A percentile compares a stretch with the other conserved stretches of the same genome.
phyloP scores from a whole-genome alignment of 2,329 filamentous ascomycete genomes.

The Diaporthe sp. region DNA sequence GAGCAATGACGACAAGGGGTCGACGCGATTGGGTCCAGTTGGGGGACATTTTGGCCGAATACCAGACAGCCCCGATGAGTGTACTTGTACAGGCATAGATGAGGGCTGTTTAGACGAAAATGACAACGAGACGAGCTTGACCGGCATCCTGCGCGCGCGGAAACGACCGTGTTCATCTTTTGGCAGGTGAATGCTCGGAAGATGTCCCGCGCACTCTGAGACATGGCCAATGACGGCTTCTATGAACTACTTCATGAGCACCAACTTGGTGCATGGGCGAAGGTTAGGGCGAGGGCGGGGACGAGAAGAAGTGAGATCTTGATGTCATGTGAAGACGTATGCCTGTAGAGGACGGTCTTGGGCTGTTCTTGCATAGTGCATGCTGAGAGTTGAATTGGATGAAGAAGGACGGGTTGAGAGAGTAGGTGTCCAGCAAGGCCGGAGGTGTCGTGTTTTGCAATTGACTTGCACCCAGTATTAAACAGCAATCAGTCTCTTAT shows the following conservation, averaged over 20 bases:
- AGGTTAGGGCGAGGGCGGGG: not conserved
- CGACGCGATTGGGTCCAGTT: not conserved
- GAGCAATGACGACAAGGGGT: not conserved
- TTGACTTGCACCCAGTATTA: no score
- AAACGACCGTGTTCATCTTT: not conserved
- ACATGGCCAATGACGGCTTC: not conserved
- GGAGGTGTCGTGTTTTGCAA: not conserved
- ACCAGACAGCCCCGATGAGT: conserved; percentile 2
- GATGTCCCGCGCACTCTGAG: not conserved
- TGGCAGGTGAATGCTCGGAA: not conserved
- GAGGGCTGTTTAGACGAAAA: conserved; percentile 32
- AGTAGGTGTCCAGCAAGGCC: not conserved
- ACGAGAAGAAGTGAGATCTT: not conserved
- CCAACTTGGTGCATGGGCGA: not conserved
- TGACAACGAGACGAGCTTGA: conserved; percentile 26
- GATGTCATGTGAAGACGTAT: not conserved
- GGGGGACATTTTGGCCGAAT: not conserved
- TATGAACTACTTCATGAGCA: not conserved
- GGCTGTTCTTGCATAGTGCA: not conserved
- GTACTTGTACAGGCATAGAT: conserved; percentile 34
- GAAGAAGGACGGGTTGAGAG: not conserved
- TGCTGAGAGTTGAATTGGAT: not conserved
- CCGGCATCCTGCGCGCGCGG: not conserved
- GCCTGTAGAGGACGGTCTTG: not conserved
- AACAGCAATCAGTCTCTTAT: no score